Conservation (phyloP, 2,329 filamentous ascomycete species). For the Teratosphaeriaceae sp. region DNA sequence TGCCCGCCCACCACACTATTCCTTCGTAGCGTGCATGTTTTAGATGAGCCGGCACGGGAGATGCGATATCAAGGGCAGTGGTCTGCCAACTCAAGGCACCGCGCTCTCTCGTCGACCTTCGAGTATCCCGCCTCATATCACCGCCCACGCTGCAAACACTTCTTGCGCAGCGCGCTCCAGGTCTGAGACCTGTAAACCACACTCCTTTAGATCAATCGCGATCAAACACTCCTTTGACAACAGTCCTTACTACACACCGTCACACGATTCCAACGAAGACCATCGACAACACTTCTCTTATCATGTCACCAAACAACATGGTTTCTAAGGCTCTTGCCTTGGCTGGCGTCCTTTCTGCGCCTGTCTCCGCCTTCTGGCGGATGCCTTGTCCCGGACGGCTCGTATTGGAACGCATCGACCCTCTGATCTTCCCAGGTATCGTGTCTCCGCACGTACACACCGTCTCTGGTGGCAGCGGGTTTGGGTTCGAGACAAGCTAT, state of each 20-base stretch:
- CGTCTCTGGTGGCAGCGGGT: slow-evolving; percentile 64
- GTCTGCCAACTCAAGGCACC: no score
- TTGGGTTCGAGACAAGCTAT: slow-evolving; percentile 56
- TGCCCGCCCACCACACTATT: no score
- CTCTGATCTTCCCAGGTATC: slow-evolving; percentile 58
- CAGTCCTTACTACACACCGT: not conserved
- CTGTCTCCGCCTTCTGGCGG: slow-evolving; percentile 59
- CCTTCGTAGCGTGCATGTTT: no score
- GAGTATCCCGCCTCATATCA: no score
- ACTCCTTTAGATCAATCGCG: slow-evolving; percentile 6
- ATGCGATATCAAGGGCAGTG: no score
- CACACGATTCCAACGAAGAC: not conserved
- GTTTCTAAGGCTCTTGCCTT: slow-evolving; percentile 13
- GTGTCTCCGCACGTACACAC: slow-evolving; percentile 60
- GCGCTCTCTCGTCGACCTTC: no score
- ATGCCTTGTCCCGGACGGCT: slow-evolving; percentile 61
- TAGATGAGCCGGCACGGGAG: no score
- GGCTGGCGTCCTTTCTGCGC: slow-evolving; percentile 28
- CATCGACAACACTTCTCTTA: no score
- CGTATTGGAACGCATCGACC: slow-evolving; percentile 57
- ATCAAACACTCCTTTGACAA: slow-evolving; percentile 4
- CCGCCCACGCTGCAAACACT: no score
- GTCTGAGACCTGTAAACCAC: slow-evolving; percentile 9
- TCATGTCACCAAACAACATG: slow-evolving; percentile 6
- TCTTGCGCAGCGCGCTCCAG: slow-evolving; percentile 10